Evolutionary conservation across 129 eudicot genomes (phyloP), one percentile per base, ranked within the genome.

Genomic region (Deinandra increscens): DNA sequence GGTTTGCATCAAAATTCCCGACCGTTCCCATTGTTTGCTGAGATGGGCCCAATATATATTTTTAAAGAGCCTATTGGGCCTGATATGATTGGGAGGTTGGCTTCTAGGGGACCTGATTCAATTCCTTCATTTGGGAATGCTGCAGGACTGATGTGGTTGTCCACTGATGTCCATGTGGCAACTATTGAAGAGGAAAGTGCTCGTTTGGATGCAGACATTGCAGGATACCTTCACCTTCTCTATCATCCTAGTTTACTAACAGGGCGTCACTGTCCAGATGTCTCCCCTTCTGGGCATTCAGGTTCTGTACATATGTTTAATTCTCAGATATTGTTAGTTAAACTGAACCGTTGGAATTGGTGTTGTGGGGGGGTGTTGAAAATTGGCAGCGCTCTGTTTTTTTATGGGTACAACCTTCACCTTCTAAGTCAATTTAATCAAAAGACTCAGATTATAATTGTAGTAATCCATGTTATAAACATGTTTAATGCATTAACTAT

Each of bases 191-290:
- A 86, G 73, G 96, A 91, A 69, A 88, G 91, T 81, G 86, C 86
- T 51, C 76, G 78, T n/a, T 41, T 91, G 78, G 98, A 91, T 82
- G 78, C 86, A 60, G 98, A 91, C 64, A 82, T 91, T 39, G 87
- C 87, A 60, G 95, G 95, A 65, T 82, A 60, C 61, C 86, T 91
- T 76, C 96, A 91, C 80, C 80, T 91, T 29, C 82, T 91, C 37
- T 91, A 91, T 85, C 98, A 91, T 80, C 98, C 98, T 19, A 82
- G 79, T 78, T 83, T 91, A 75, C 89, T 91, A 10, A 84, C 69
- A 56, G 98, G 98, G 4, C 95, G 95, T 48, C 86, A 70, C 29
- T 91, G 98, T 81, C 93, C 89, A 14, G 98, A 91, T 91, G 96
- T 91, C 86, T 91, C 98, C 43, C 98, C 96, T 64, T 71, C 89